Evolutionary conservation across 768 basidiomycete genomes (phyloP), one percentile per base, ranked within the genome.

Genomic region (Gelatoporia subvermispora): DNA sequence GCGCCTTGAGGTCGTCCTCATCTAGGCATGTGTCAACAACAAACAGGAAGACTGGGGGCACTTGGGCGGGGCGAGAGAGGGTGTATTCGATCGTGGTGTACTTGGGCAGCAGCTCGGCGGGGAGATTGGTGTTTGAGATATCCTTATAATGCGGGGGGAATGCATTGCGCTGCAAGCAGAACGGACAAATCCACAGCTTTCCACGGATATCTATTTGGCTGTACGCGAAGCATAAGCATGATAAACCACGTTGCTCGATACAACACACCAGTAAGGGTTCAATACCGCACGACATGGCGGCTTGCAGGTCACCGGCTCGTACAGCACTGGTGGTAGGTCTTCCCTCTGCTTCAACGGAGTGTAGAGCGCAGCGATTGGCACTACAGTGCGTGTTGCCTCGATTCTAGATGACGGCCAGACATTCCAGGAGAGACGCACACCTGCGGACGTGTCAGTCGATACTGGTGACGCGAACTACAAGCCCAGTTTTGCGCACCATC

Each of bases 61-160:
- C 85, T 60, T 86, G 91, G 11, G 85, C 91, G 1, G 91, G 85
- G 52, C 95, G 82, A 21, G 87, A 77, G 41, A 98, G 86, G n/a
- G 95, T 98, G 73, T 99, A 99, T 71, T 99, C 96, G 69, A 99
- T 96, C 8, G 96, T 99, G 25, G 96, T 98, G 76, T 97, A 98
- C 70, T 96, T 94, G 62, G 95, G 93, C 35, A 98, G 70, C 24
- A 99, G 79, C 66, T 99, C 96, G 13, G 93, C 88, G 43, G 96
- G 96, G 17, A 98, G 79, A 69, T 98, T 98, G 56, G 89, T 94
- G 69, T 87, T 88, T 41, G 93, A 93, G 56, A 99, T 95, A 65
- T 98, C 95, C 71, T 96, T 95, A 78, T 99, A 99, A 67, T 99
- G 95, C 0, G 91, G 89, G 4, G 96, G 96, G 72, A 99, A 97